A percentile compares a stretch with the other conserved stretches of the same genome.
Evolutionary conservation across 1,284 basidiomycete species (phyloP).

Genomic region (Boletus semigastroideus): DNA sequence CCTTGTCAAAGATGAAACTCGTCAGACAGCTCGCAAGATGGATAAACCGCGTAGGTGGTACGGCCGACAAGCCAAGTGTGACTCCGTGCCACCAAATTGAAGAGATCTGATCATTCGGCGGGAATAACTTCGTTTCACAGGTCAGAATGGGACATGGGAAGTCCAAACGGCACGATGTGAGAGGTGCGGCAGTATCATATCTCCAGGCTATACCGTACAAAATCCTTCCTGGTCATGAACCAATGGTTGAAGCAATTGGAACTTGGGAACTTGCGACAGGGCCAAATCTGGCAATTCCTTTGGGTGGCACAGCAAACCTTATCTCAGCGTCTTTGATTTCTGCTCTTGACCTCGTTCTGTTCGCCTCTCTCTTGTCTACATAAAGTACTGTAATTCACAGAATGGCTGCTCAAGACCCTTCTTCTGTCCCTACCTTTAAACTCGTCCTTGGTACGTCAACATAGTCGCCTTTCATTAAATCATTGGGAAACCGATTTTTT

Average conservation of each 20-base stretch:
- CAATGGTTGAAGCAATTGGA: not conserved
- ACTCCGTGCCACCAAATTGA: not conserved
- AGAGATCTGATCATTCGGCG: too few species aligned
- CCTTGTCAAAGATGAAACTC: too few species aligned
- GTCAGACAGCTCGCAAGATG: too few species aligned
- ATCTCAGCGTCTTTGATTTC: constrained; percentile 38
- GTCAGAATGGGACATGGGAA: too few species aligned
- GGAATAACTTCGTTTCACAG: too few species aligned
- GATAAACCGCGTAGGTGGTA: not conserved
- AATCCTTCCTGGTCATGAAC: too few species aligned
- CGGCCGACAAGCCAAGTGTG: constrained; percentile 8
- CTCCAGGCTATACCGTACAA: too few species aligned
- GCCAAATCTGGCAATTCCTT: constrained; percentile 26
- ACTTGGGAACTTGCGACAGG: constrained; percentile 11
- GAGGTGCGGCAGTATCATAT: too few species aligned
- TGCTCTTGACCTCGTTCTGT: constrained; percentile 28
- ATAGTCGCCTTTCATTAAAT: not conserved
- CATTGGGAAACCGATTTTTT: constrained; percentile 30
- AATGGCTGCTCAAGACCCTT: constrained; percentile 43
- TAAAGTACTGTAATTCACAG: constrained; percentile 25
- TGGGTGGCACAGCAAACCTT: constrained; percentile 36
- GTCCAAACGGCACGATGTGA: too few species aligned
- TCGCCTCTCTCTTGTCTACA: constrained; percentile 16
- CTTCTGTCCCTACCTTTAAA: constrained; percentile 88
- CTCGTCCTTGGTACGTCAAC: constrained; percentile 86